phyloP scores from a whole-genome alignment of 306 rosid species.

The Hippophae gyantsensis region DNA sequence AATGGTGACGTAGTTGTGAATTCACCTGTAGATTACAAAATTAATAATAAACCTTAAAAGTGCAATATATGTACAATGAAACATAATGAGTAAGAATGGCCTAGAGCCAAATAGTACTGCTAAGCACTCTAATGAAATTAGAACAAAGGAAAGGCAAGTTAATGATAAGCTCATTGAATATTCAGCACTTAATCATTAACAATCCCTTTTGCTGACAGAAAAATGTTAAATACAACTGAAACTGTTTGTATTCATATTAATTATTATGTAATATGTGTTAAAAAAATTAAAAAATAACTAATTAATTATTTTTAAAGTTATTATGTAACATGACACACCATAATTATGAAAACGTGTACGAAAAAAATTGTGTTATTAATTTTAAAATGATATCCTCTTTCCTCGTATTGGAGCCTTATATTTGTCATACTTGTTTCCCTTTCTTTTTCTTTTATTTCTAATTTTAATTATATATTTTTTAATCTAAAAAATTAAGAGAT shows the following conservation, averaged over 20 bases:
- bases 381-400: no score
- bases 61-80: background rate
- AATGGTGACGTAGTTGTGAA: no score
- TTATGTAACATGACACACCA: no score
- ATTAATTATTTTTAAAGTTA: no score
- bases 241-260: no score
- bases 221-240: no score
- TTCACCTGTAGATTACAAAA: no score
- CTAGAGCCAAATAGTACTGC: constrained; percentile 18
- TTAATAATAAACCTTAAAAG: background rate
- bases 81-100: constrained; percentile 7
- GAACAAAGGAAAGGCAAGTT: constrained; percentile 23
- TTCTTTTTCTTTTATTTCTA: constrained; percentile 15
- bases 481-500: constrained; percentile 7
- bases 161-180: constrained; percentile 49
- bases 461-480: constrained; percentile 20
- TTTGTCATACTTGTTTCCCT: constrained; percentile 25
- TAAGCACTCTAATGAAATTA: constrained; percentile 17
- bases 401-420: constrained; percentile 21
- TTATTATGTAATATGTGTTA: no score
- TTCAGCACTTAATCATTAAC: constrained; percentile 40
- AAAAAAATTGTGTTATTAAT: no score
- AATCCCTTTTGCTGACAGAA: constrained; percentile 30
- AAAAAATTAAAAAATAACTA: no score
- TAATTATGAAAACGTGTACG: no score